Evolutionary conservation across 164 flowering plant genomes (phyloP), one percentile per base, ranked within the genome.

Genomic region (Magnolia officinalis): DNA sequence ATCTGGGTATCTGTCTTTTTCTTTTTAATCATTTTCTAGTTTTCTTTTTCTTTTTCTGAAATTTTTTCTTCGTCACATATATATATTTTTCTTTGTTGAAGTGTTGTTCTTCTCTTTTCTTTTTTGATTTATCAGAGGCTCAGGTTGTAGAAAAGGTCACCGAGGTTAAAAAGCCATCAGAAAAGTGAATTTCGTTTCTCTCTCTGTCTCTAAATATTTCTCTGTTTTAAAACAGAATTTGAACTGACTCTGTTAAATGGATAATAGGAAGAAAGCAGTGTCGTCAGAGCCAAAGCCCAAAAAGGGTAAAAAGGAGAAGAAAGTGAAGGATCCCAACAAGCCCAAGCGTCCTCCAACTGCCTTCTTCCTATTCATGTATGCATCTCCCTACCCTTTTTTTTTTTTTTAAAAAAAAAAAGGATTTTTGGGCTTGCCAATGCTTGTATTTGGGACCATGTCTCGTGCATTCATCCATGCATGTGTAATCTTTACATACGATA

Each of bases 321-420:
- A 86, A 72, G 84, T 58, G 20, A 87, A 82, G 59, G 89, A 89
- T 79, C 87, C 92, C 2, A 94, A 87, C 79, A 85, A 67, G 84
- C 97, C 92, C 8, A 96, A 96, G 80, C 94, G 98, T 19, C 97
- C 98, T 78, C 88, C 86, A 19, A 90, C 94, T 74, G 97, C 97
- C 4, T 96, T 90, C 84, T 96, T 96, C 24, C 6, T 91, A 73
- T 94, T 96, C 91, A 83, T 96, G 99, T 96, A 86, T 50, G 8
- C 10, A 14, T 24, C 68, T 70, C 2, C 9, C 10, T 45, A 0
- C 10, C 26, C 10, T 23, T 21, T 7, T 70, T 23, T 21, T 7
- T 70, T 18, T 24, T 24, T 1, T 23, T 23, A 26, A 26, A 26
- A 26, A 26, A 26, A 26, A 26, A 26, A 26, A 26, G 1, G 29